phyloP scores from a whole-genome alignment of 345 rosid genomes.

The Rhizophora mangle region DNA sequence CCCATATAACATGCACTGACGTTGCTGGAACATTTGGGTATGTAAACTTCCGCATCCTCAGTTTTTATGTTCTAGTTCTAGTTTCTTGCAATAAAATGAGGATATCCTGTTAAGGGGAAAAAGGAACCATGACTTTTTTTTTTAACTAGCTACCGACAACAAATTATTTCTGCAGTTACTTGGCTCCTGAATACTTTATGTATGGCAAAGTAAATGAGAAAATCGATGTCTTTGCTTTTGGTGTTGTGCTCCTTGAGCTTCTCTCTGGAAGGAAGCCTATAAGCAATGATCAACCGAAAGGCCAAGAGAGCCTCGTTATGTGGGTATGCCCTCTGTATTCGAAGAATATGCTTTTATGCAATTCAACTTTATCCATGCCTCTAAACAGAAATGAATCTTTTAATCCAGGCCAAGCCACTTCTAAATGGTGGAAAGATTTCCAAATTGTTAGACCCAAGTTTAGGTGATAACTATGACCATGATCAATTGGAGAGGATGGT shows the following conservation, averaged over 20 bases:
- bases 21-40: slow-evolving; percentile 99
- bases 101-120: not conserved
- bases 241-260: slow-evolving; percentile 31
- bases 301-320: slow-evolving; percentile 35
- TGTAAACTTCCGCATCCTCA: slow-evolving; percentile 9
- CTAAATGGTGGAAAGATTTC: slow-evolving; percentile 23
- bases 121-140: not conserved
- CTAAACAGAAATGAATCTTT: slow-evolving; percentile 11
- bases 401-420: slow-evolving; percentile 28
- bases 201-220: slow-evolving; percentile 90
- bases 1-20: slow-evolving; percentile 49
- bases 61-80: not conserved
- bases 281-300: slow-evolving; percentile 32
- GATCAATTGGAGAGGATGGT: slow-evolving; percentile 34
- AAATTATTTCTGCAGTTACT: slow-evolving; percentile 53
- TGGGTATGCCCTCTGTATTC: slow-evolving; percentile 21
- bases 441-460: slow-evolving; percentile 27
- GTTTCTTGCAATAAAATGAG: not conserved
- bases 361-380: not conserved
- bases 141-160: not conserved
- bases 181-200: slow-evolving; percentile 98
- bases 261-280: slow-evolving; percentile 30
- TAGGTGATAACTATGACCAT: slow-evolving; percentile 22
- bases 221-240: slow-evolving; percentile 93
- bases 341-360: not conserved